phyloP scores from a whole-genome alignment of 192 early-diverging fungal genomes.

The Gaertneriomyces semiglobifer region DNA sequence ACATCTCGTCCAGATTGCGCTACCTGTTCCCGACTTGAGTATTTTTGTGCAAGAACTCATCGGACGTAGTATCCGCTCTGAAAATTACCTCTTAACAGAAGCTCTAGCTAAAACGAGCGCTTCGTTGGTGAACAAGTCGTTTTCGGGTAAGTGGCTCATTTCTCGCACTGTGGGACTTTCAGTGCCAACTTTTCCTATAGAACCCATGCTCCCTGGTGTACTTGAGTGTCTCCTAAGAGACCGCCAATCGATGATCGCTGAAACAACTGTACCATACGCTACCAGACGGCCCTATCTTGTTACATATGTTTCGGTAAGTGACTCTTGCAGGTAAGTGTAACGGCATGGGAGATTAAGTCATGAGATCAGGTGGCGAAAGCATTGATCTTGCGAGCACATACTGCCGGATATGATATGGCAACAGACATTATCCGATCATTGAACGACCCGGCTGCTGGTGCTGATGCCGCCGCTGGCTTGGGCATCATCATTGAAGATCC shows the following conservation, averaged over 20 bases:
- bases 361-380: conserved; percentile 61
- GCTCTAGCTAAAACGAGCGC: conserved; percentile 57
- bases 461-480: conserved; percentile 64
- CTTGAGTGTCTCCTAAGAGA: too few species aligned
- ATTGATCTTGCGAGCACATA: conserved; percentile 52
- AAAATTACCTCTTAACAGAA: conserved; percentile 41
- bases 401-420: conserved; percentile 52
- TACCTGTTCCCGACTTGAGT: conserved; percentile 7
- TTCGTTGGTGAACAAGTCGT: conserved; percentile 66
- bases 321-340: too few species aligned
- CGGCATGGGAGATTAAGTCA: too few species aligned
- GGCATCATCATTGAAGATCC: conserved; percentile 73
- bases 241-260: too few species aligned
- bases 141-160: conserved; percentile 27
- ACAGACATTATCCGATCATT: conserved; percentile 55
- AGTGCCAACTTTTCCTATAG: too few species aligned
- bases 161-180: too few species aligned
- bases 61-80: conserved; percentile 27
- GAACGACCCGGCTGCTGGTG: conserved; percentile 37
- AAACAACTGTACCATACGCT: too few species aligned
- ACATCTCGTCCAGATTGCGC: not conserved
- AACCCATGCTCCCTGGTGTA: too few species aligned
- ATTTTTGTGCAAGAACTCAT: conserved; percentile 27
- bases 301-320: too few species aligned
- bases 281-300: too few species aligned